Evolutionary conservation across 2,329 filamentous ascomycete genomes (phyloP), one percentile per base, ranked within the genome.

Genomic region (Aureobasidium sp.): DNA sequence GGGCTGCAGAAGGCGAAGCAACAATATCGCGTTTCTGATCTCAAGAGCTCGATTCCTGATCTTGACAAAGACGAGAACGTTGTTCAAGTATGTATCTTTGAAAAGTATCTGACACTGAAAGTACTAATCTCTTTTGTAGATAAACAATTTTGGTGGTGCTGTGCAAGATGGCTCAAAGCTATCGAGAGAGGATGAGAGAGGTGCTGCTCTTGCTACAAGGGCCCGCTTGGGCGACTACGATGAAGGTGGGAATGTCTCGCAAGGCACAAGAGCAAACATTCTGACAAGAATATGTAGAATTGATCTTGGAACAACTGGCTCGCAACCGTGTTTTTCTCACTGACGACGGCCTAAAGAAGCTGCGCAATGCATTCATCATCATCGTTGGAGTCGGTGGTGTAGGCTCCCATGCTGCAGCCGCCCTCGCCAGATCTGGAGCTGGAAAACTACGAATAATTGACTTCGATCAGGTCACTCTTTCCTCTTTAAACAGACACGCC

Each of bases 381-480:
- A 84, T 99, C 1, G 91, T 99, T 12, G 94, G 94, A 4, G 93
- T 91, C 67, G 94, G 94, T 65, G 94, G 94, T 45, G 94, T 99
- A 5, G 94, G 94, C 49, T 97, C 91, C 7, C 95, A 99, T 77
- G 92, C 90, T 65, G 84, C 88, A 5, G 87, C 92, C 1, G 87
- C 94, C 3, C 84, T 99, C 33, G 88, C 91, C 5, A 87, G 94
- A 33, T 96, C 92, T 0, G 94, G 94, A 35, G 91, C 96, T 47
- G 87, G 88, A n/a, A 87, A 86, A 68, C 81, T 99, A 60, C 87
- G 94, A 0, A 82, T 99, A 40, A 85, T 99, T 67, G 94, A 99
- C 74, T 99, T 99, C 72, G 94, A 99, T 73, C 94, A 99, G 80
- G 93, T 99, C 37, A 96, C 92, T 0, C 80, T 99, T 48, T 96